Base-by-base conservation (phyloP, 2,329 filamentous ascomycete species). In the Penicillium hordei region DNA sequence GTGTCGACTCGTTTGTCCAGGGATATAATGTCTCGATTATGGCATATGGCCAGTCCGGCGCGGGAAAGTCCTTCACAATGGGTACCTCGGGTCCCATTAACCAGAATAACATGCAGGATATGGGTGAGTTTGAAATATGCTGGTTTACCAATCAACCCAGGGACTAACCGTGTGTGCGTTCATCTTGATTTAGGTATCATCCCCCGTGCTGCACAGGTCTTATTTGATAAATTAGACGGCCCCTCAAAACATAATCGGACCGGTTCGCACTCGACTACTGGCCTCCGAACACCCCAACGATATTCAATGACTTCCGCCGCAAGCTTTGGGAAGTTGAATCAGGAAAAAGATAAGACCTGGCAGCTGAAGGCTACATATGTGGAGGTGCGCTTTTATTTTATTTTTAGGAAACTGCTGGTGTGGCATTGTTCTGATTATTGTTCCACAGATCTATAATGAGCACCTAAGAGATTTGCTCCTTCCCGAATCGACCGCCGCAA, bases 51-150 rank as follows among this genome's bases (percentile, higher is more conserved):
- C 94, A 99, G 79, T 99, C 94, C 29, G 94, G 94, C 56, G 92
- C 94, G 12, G 94, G 94, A 67, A 99, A 99, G 78, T 97, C 93
- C 3, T 97, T 96, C 73, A 99, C 94, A 0, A 99, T 99, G 94
- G 94, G 94, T 57, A 99, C 94, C 0, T 92, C 93, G 0, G 92
- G 92, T 5, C 91, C 93, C 2, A 76, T 76, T 23, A 93, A 97
- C 69, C 89, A 95, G 70, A 82, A 80, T 27, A 83, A 93, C 67
- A 64, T 81, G 31, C 83, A 88, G 8, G 76, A 86, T 31, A 94
- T 93, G 89, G 92, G 91, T 94, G 83, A 75, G 89, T 70, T 39
- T 48, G 17, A 38, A 48, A 54, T 4, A n/a, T 31, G 8, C 10
- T 36, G 21, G 38, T 29, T n/a, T 17, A 23, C n/a, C 31, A 13